These are phyloP conservation scores for Boeremia lycopersici DNA, from an alignment of 2,329 filamentous ascomycete species.

Conservation along the genomic window DNA sequence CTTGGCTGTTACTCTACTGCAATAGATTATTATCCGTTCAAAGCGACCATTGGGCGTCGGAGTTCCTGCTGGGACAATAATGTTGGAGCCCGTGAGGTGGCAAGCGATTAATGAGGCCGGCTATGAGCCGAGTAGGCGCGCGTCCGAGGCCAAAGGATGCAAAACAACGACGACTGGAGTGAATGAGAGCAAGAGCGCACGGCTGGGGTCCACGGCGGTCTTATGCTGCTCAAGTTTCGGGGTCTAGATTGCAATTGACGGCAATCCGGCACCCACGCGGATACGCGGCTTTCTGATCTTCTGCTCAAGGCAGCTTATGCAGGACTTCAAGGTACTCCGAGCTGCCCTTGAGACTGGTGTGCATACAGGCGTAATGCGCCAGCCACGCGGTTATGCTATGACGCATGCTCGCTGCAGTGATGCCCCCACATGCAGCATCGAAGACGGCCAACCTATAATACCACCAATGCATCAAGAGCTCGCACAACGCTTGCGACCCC, in stretches of 20 bases:
- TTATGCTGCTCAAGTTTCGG: neutral
- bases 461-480: too few species aligned
- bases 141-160: neutral
- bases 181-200: neutral
- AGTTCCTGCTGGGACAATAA: neutral
- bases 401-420: neutral
- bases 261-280: conserved; percentile 10
- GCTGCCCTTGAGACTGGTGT: too few species aligned
- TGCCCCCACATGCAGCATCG: too few species aligned
- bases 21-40: neutral
- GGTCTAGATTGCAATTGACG: conserved; percentile 3
- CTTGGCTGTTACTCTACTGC: neutral
- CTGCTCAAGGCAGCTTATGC: neutral
- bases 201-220: neutral
- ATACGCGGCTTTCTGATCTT: conserved; percentile 3
- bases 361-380: too few species aligned
- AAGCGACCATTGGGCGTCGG: neutral
- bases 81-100: conserved; percentile 2
- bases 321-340: neutral
- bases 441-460: too few species aligned
- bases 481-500: too few species aligned
- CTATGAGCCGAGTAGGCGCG: neutral
- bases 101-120: neutral
- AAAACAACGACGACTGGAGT: neutral
- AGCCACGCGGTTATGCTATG: conserved; percentile 2